Evolutionary conservation across 495 filamentous ascomycete genomes (phyloP).

Genomic region (Aspergillus sclerotiicarbonarius): DNA sequence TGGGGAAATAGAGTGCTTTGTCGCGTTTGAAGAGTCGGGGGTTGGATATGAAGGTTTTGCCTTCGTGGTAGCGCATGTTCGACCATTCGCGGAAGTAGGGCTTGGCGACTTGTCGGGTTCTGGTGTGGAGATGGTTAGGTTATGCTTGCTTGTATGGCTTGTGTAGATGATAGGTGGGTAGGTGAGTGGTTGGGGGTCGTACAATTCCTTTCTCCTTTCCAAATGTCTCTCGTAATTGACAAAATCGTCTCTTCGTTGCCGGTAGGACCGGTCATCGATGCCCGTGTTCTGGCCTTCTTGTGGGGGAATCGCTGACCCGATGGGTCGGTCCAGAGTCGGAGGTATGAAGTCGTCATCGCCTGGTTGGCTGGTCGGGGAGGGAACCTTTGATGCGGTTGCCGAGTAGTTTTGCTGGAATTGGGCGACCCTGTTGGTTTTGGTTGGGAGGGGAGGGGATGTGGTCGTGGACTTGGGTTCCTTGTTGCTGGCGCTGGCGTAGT

Average conservation of each 20-base stretch:
- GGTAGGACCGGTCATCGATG: constrained; percentile 62
- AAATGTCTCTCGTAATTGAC: constrained; percentile 83
- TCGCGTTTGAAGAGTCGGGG: constrained; percentile 71
- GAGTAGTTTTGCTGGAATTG: constrained; percentile 38
- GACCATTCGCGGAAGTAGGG: constrained; percentile 94
- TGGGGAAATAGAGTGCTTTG: constrained; percentile 86
- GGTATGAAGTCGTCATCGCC: constrained; percentile 64
- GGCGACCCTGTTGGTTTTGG: constrained; percentile 7
- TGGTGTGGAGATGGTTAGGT: constrained; percentile 21
- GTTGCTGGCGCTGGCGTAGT: constrained; percentile 31
- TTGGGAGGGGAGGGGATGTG: constrained; percentile 5
- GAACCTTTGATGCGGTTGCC: constrained; percentile 13
- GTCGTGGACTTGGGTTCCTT: constrained; percentile 6
- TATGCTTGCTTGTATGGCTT: not conserved
- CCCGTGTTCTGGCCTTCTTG: constrained; percentile 75
- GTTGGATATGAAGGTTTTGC: constrained; percentile 85
- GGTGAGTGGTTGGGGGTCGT: constrained; percentile 24
- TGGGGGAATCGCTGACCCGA: constrained; percentile 75
- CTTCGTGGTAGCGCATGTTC: constrained; percentile 74
- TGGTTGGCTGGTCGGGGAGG: constrained; percentile 20
- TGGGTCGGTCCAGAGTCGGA: constrained; percentile 69
- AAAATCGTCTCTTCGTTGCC: constrained; percentile 74
- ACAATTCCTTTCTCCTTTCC: constrained; percentile 68
- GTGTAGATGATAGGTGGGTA: not conserved
- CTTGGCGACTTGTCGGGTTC: constrained; percentile 59